Evolutionary conservation across 2,329 filamentous ascomycete species (phyloP).

Genomic region (Westerdykella sp.): DNA sequence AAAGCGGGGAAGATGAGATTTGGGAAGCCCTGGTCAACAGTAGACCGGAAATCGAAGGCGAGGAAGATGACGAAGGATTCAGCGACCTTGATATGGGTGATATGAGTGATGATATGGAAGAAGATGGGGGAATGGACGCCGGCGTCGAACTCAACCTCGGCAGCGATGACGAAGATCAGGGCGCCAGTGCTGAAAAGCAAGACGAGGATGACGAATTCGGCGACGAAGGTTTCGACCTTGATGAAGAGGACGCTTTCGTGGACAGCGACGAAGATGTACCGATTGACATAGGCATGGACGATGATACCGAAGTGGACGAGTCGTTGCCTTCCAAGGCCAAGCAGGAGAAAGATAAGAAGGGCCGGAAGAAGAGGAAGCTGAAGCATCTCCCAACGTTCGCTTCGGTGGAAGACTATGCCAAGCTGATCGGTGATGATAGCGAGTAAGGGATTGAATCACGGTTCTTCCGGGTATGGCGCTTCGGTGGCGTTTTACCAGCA

Average conservation of each 20-base stretch:
- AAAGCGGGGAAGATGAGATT: slow-evolving; percentile 70
- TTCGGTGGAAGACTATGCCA: slow-evolving; percentile 87
- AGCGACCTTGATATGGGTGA: slow-evolving; percentile 47
- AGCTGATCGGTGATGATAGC: slow-evolving; percentile 64
- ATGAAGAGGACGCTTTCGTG: slow-evolving; percentile 51
- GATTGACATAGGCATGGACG: slow-evolving; percentile 41
- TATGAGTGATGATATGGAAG: slow-evolving; percentile 41
- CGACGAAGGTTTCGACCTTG: slow-evolving; percentile 35
- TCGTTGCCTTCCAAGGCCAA: slow-evolving; percentile 37
- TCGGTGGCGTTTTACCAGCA: neutral
- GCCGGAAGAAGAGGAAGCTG: slow-evolving; percentile 71
- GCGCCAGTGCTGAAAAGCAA: slow-evolving; percentile 33
- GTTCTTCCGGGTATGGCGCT: neutral
- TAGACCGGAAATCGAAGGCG: slow-evolving; percentile 67
- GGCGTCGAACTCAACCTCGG: slow-evolving; percentile 42
- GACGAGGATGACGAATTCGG: slow-evolving; percentile 36
- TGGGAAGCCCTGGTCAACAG: slow-evolving; percentile 86
- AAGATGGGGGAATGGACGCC: slow-evolving; percentile 38
- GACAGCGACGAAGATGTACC: slow-evolving; percentile 52
- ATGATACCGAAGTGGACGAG: slow-evolving; percentile 38
- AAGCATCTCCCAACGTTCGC: slow-evolving; percentile 90
- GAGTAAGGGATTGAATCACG: neutral
- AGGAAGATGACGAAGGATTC: slow-evolving; percentile 54
- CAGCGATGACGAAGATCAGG: slow-evolving; percentile 45
- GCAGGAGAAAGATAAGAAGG: slow-evolving; percentile 35